Conservation (phyloP, 2,329 filamentous ascomycete genomes). For the Capronia americana region DNA sequence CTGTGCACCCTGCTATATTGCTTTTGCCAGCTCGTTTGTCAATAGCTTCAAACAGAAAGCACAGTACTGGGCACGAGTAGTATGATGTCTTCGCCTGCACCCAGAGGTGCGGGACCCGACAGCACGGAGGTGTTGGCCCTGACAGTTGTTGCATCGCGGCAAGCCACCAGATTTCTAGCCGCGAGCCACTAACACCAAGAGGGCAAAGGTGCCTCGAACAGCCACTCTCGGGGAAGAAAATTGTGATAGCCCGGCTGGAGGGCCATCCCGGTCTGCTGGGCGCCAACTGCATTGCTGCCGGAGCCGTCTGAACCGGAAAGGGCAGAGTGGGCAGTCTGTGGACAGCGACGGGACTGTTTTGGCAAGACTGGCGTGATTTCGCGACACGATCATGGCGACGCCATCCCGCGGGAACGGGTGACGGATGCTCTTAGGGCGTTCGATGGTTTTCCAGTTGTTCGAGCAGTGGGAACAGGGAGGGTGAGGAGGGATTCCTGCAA, state of each 20-base stretch:
- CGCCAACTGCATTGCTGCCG: constrained; percentile 13
- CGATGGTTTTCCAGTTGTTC: constrained; percentile 27
- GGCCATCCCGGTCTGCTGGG: constrained; percentile 14
- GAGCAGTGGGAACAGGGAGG: constrained; percentile 14
- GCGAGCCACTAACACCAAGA: constrained; percentile 16
- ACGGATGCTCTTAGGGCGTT: constrained; percentile 25
- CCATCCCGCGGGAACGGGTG: constrained; percentile 29
- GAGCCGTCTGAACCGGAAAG: constrained; percentile 10
- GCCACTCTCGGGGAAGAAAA: constrained; percentile 30
- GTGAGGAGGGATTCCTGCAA: neutral
- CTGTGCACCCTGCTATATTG: neutral
- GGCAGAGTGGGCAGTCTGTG: constrained; percentile 2
- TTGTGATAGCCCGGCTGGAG: constrained; percentile 15
- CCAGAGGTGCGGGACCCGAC: neutral
- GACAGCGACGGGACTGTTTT: constrained; percentile 6
- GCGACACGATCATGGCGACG: constrained; percentile 27
- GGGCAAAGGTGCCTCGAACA: constrained; percentile 16
- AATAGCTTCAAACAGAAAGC: neutral
- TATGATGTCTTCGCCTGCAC: constrained; percentile 6
- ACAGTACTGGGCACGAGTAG: no score
- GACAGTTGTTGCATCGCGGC: constrained; percentile 18
- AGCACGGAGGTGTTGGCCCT: constrained; percentile 14
- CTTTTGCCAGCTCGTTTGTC: constrained; percentile 5
- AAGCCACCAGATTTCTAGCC: constrained; percentile 23
- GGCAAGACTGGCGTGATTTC: constrained; percentile 22